Conservation (phyloP, 2,329 filamentous ascomycete genomes). For the Claviceps cyperi region DNA sequence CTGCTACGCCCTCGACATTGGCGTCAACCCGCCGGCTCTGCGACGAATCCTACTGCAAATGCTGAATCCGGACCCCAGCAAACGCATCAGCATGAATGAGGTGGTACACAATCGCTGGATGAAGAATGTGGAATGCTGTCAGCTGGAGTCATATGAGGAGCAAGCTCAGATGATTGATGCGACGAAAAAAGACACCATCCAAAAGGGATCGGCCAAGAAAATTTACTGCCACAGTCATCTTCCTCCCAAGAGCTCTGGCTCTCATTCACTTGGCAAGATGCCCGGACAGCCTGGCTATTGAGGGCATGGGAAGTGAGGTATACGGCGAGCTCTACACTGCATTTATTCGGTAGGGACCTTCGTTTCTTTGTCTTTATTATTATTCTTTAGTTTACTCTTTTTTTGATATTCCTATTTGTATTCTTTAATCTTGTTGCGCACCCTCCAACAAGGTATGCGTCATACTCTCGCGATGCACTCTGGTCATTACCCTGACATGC, state of each 20-base stretch:
- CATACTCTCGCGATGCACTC: too few relatives aligned
- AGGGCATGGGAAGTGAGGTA: background rate
- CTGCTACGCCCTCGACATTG: conserved; percentile 48
- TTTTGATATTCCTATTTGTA: background rate
- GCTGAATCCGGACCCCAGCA: conserved; percentile 63
- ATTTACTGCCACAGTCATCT: conserved; percentile 47
- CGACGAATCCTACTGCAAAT: conserved; percentile 63
- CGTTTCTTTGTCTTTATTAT: too few relatives aligned
- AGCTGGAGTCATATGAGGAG: conserved; percentile 55
- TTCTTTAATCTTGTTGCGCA: too few relatives aligned
- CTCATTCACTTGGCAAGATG: conserved; percentile 39
- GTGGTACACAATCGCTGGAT: conserved; percentile 60
- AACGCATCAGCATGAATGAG: conserved; percentile 54
- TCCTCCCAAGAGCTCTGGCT: conserved; percentile 29
- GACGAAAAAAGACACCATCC: conserved; percentile 36
- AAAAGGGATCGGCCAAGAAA: conserved; percentile 29
- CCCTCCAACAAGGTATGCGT: too few relatives aligned
- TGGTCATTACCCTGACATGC: background rate
- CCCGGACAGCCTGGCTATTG: conserved; percentile 40
- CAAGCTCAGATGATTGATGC: conserved; percentile 46
- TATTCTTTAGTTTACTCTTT: background rate
- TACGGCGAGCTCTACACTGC: too few relatives aligned
- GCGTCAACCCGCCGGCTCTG: conserved; percentile 51
- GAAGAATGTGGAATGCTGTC: conserved; percentile 65
- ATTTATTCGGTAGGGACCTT: too few relatives aligned